Base-by-base conservation (phyloP, 371 early-diverging fungal genomes). In the Mortierella sp. region DNA sequence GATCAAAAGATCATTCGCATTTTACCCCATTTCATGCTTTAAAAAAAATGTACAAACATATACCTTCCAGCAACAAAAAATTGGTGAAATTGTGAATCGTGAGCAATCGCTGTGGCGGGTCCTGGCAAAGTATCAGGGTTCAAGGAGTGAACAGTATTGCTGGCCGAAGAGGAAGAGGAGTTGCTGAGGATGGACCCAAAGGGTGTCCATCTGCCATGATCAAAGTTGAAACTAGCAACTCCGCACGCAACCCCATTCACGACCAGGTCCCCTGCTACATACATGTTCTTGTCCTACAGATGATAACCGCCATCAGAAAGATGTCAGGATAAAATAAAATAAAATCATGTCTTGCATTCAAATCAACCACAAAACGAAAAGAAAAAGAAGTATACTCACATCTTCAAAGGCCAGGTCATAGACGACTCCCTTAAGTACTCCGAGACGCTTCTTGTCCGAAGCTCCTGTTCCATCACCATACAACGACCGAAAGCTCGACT, bases 171-270 rank as follows among this genome's bases (percentile, higher is more conserved):
- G n/a, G n/a, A n/a, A n/a, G n/a, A n/a, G n/a, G n/a, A 63, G 37
- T 87, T 83, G 63, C 80, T 81, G 30, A 80, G 62, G 1, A 76
- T 74, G 0, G 84, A 69, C 0, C 84, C 84, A 62, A 85, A 77
- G 3, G 86, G 77, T 12, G 79, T 80, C 90, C 89, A 87, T 0
- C 62, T 72, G 11, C 57, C 74, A 18, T 62, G 57, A 7, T 81
- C 73, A 66, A 84, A 88, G 62, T 88, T 85, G 57, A 81, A 88
- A 48, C 87, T 72, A 0, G 84, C 87, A 18, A 86, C 82, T 9
- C 82, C 81, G 5, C 83, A 70, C 1, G 80, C 64, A 2, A 82
- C 62, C 0, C 82, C 85, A 43, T 80, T 71, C 26, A 90, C 70
- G 9, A 64, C 61, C 47, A 90, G 37, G 61, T 88, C 85, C 7